Base-by-base conservation (phyloP, 768 basidiomycete genomes). In the Tephrocybe sp. region DNA sequence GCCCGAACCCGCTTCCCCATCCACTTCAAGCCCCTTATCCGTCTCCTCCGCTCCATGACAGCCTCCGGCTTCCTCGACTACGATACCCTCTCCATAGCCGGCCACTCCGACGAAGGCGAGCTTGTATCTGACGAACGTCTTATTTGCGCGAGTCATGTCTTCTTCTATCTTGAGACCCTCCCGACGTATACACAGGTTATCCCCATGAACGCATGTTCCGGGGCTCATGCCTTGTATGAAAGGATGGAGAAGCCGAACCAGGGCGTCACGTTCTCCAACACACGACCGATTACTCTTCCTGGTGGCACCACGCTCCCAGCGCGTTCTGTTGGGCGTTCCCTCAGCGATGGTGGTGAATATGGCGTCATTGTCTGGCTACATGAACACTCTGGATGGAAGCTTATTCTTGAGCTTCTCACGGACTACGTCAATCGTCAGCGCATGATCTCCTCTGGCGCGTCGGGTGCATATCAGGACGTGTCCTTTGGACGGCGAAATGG, bases 1-100 rank as follows among this genome's bases (percentile, higher is more conserved):
- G 83, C 88, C 6, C 80, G 88, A 3, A 80, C 88, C 8, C 81
- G 90, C 2, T 98, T 93, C 68, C 94, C 94, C 2, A 78, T 91
- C 25, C 85, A 92, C 48, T 77, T 88, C 55, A 74, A 76, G 21
- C 82, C 85, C 0, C 78, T 95, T 18, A 64, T 90, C 34, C 79
- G 80, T 17, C 76, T 96, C 6, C 76, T 94, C 1, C 81, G 89
- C 7, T 76, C 91, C 1, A 83, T 95, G 78, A 85, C 85, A 4
- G 88, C 84, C 4, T 74, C 80, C 0, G 90, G 90, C 2, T 90
- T 88, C 67, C 77, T 87, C 17, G 86, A 90, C 53, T 85, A 85
- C 3, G 88, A 90, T 55, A 77, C 84, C 0, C 69, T 89, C 24
- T 82, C 78, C 28, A 78, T 78, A 2, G 68, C 79, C 0, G 78